Conservation (phyloP, 2,329 filamentous ascomycete species). For the Calonectria henricotiae region DNA sequence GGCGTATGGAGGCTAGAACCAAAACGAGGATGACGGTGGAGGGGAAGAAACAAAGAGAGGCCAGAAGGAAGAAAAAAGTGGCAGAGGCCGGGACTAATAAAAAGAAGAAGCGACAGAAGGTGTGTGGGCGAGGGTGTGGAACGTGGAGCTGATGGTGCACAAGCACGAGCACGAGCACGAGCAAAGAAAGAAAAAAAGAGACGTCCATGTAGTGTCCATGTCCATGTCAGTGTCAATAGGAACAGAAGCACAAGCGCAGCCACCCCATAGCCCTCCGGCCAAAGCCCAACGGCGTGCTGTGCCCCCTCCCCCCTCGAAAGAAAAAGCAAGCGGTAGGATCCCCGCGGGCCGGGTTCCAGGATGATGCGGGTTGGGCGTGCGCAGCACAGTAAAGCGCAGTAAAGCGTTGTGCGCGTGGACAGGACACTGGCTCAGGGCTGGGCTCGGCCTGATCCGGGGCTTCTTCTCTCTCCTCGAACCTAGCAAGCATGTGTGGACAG, state of each 20-base stretch:
- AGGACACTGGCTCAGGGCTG: conserved; percentile 29
- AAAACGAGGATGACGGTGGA: conserved; percentile 43
- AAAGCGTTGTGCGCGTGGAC: conserved; percentile 40
- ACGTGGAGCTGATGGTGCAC: conserved; percentile 37
- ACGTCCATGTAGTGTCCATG: conserved; percentile 22
- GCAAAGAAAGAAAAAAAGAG: conserved; percentile 18
- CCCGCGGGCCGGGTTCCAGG: conserved; percentile 39
- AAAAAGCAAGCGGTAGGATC: conserved; percentile 47
- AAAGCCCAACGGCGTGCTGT: conserved; percentile 28
- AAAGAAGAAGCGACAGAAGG: conserved; percentile 48
- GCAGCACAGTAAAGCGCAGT: conserved; percentile 42
- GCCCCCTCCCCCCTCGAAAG: conserved; percentile 5
- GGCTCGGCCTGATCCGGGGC: conserved; percentile 30
- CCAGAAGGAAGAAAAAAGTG: conserved; percentile 34
- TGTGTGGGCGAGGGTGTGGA: conserved; percentile 36
- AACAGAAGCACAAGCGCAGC: conserved; percentile 23
- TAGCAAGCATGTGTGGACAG: neutral
- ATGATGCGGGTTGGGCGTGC: conserved; percentile 27
- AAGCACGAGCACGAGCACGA: conserved; percentile 33
- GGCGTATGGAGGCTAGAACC: conserved; percentile 38
- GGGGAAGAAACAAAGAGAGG: conserved; percentile 35
- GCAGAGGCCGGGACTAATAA: conserved; percentile 44
- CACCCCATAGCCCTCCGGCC: neutral
- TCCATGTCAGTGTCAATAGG: conserved; percentile 25
- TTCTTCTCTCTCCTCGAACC: conserved; percentile 12